These are phyloP conservation scores for Magnolia kwangsiensis DNA, from an alignment of 164 flowering plant genomes.

Conservation along the genomic window DNA sequence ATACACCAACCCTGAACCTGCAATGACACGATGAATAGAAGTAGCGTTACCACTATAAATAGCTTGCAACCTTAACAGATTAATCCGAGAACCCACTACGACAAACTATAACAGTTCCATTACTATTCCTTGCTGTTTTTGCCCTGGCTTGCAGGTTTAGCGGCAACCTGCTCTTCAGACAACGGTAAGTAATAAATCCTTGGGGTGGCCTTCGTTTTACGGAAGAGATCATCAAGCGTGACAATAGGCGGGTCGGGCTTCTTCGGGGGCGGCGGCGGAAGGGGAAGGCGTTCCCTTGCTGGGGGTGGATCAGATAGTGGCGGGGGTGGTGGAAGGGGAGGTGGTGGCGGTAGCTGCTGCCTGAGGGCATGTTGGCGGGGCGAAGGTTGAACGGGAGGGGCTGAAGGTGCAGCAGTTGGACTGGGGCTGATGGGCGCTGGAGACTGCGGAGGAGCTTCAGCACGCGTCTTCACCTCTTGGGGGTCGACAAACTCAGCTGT, in stretches of 20 bases:
- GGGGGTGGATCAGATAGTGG: slow-evolving; percentile 39
- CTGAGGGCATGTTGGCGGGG: slow-evolving; percentile 40
- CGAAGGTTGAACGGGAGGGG: slow-evolving; percentile 38
- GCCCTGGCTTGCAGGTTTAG: slow-evolving; percentile 47
- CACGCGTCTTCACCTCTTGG: slow-evolving; percentile 60
- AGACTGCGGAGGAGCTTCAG: slow-evolving; percentile 45
- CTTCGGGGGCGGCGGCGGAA: slow-evolving; percentile 60
- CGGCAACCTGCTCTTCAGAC: slow-evolving; percentile 75
- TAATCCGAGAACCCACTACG: background rate
- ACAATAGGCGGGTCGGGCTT: slow-evolving; percentile 68
- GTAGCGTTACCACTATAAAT: background rate
- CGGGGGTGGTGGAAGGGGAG: slow-evolving; percentile 55
- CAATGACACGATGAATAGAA: background rate
- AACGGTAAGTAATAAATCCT: slow-evolving; percentile 83
- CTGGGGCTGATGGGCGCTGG: slow-evolving; percentile 25
- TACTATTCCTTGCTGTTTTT: slow-evolving; percentile 36
- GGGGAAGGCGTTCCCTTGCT: slow-evolving; percentile 43
- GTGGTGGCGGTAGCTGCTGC: slow-evolving; percentile 56
- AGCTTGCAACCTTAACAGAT: too few species aligned
- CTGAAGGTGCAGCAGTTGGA: slow-evolving; percentile 11
- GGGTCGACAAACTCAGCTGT: slow-evolving; percentile 89
- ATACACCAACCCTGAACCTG: background rate
- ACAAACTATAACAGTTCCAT: background rate
- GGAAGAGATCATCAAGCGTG: slow-evolving; percentile 81
- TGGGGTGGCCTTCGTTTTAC: slow-evolving; percentile 75